Evolutionary conservation across 345 rosid genomes (phyloP).

Genomic region (Eucalyptus pumila): DNA sequence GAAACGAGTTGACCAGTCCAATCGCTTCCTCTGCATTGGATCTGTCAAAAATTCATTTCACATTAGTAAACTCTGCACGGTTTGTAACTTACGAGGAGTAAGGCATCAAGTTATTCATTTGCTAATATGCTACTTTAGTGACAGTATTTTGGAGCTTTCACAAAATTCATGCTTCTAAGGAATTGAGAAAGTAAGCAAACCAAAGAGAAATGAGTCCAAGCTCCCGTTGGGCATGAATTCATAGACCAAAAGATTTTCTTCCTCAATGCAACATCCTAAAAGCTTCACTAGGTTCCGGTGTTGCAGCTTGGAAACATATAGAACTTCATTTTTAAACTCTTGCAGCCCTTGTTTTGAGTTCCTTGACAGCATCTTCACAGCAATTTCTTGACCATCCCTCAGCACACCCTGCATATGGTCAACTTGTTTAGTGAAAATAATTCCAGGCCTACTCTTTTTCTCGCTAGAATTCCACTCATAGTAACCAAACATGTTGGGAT

Average conservation of each 20-base stretch:
- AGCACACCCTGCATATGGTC: background rate
- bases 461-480: background rate
- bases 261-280: slow-evolving; percentile 17
- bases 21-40: background rate
- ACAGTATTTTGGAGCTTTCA: too few relatives aligned
- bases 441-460: too few relatives aligned
- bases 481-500: background rate
- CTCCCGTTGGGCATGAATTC: slow-evolving; percentile 41
- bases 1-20: slow-evolving; percentile 1
- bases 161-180: background rate
- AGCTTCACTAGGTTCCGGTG: slow-evolving; percentile 29
- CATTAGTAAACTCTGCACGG: background rate
- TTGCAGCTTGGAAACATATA: slow-evolving; percentile 15
- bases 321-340: background rate
- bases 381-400: slow-evolving; percentile 1
- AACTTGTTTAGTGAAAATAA: background rate
- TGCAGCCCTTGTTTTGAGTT: background rate
- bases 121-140: too few relatives aligned
- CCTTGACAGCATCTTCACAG: background rate
- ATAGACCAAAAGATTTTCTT: slow-evolving; percentile 20
- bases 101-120: too few relatives aligned
- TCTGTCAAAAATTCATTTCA: background rate
- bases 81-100: background rate
- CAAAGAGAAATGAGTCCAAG: slow-evolving; percentile 23
- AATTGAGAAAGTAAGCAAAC: background rate